These are phyloP conservation scores for Fallopia convolvulus DNA, from an alignment of 148 eudicot species.

Conservation along the genomic window DNA sequence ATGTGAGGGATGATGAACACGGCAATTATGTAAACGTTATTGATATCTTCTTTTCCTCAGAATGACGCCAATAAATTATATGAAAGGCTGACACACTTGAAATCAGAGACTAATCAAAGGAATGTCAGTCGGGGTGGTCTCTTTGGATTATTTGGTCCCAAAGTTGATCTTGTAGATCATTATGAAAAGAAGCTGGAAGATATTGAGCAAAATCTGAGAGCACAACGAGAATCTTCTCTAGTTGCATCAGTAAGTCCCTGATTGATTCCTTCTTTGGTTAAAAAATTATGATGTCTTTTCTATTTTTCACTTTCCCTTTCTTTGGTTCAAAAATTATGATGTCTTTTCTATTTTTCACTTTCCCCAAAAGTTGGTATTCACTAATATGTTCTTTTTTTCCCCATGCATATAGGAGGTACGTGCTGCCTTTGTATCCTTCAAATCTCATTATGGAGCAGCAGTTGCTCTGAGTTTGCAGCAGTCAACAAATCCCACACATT, in stretches of 20 bases:
- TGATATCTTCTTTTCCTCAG: conserved; percentile 14
- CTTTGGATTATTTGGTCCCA: conserved; percentile 39
- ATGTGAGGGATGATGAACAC: not conserved
- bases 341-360: not conserved
- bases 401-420: conserved; percentile 51
- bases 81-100: conserved; percentile 43
- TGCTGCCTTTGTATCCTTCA: conserved; percentile 89
- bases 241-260: not conserved
- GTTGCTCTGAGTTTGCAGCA: conserved; percentile 60
- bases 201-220: conserved; percentile 50
- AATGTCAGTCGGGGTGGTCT: not conserved
- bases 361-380: not conserved
- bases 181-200: conserved; percentile 64
- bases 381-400: not conserved
- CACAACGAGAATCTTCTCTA: conserved; percentile 40
- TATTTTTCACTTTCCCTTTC: not conserved
- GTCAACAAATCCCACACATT: conserved; percentile 67
- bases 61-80: conserved; percentile 51
- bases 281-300: not conserved
- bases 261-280: not conserved
- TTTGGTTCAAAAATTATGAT: not conserved
- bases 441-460: conserved; percentile 71
- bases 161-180: conserved; percentile 39
- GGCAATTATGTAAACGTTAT: not conserved
- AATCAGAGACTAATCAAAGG: conserved; percentile 31